Percentiles rank a stretch among this genome's conserved stretches.
Conservation (phyloP, 2,329 filamentous ascomycete species). For the Stagonosporopsis chrysanthemi region DNA sequence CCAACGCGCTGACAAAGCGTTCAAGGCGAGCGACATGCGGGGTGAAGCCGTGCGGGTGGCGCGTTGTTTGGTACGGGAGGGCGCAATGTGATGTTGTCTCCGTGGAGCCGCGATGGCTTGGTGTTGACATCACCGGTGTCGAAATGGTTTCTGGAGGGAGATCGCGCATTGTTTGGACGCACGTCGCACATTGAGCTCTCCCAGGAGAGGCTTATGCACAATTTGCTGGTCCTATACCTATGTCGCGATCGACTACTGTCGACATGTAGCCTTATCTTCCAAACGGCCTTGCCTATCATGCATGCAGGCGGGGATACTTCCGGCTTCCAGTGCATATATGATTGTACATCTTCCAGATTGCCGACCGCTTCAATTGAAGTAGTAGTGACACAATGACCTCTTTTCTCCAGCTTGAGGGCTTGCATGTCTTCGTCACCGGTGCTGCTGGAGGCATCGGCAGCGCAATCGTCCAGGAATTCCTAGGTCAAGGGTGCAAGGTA, state of each 20-base stretch:
- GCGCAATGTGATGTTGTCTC: neutral
- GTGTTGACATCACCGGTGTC: neutral
- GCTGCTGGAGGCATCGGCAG: conserved; percentile 61
- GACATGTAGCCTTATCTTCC: conserved; percentile 8
- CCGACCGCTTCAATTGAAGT: neutral
- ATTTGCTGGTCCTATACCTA: neutral
- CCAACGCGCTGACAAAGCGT: neutral
- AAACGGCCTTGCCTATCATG: conserved; percentile 2
- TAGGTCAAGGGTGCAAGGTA: conserved; percentile 63
- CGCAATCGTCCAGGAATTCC: conserved; percentile 60
- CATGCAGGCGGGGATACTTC: neutral
- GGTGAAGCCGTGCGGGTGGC: neutral
- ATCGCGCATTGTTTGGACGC: neutral
- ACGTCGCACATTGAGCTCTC: neutral
- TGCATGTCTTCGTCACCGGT: conserved; percentile 63
- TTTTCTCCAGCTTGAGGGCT: conserved; percentile 57
- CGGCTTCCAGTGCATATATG: neutral
- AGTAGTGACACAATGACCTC: conserved; percentile 39
- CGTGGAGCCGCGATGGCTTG: neutral
- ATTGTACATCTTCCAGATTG: neutral
- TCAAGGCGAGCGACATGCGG: conserved; percentile 1
- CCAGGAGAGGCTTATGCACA: neutral
- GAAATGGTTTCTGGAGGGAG: neutral
- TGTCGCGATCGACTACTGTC: neutral
- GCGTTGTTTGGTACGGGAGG: conserved; percentile 1